These are phyloP conservation scores for Cutaneotrichosporon spelunceum DNA, from an alignment of 1,284 basidiomycete species.

Conservation along the genomic window DNA sequence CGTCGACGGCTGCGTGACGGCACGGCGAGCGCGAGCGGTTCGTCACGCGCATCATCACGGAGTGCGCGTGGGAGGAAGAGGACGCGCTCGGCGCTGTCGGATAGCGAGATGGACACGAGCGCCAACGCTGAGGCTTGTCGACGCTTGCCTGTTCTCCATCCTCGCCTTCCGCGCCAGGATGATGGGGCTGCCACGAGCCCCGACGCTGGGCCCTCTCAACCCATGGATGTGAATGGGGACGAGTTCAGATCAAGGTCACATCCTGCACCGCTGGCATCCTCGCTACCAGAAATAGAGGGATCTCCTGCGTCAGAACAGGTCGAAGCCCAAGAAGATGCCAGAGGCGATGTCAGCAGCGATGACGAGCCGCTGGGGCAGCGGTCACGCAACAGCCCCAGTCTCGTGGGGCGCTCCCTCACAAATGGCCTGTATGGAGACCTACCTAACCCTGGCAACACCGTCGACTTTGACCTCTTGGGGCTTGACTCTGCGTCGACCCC, in stretches of 20 bases:
- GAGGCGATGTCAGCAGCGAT: not conserved
- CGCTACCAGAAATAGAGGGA: not conserved
- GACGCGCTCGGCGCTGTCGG: not conserved
- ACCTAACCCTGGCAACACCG: not conserved
- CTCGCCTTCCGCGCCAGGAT: not conserved
- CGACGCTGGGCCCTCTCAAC: no score
- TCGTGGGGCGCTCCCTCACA: not conserved
- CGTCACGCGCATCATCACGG: not conserved
- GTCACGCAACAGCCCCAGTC: not conserved
- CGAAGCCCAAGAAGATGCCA: not conserved
- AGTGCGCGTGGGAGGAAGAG: constrained; percentile 10
- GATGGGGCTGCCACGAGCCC: not conserved
- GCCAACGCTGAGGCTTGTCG: constrained; percentile 14
- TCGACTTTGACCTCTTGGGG: not conserved
- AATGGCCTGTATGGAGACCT: not conserved
- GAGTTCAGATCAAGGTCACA: not conserved
- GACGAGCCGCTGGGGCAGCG: not conserved
- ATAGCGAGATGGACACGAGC: not conserved
- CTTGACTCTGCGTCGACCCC: not conserved
- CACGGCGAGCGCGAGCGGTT: not conserved
- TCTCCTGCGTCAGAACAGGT: no score
- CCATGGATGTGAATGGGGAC: not conserved
- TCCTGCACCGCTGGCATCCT: not conserved
- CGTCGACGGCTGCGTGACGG: constrained; percentile 34
- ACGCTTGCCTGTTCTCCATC: constrained; percentile 13